Conservation (phyloP, 2,329 filamentous ascomycete species). For the Penicillium thymicola region DNA sequence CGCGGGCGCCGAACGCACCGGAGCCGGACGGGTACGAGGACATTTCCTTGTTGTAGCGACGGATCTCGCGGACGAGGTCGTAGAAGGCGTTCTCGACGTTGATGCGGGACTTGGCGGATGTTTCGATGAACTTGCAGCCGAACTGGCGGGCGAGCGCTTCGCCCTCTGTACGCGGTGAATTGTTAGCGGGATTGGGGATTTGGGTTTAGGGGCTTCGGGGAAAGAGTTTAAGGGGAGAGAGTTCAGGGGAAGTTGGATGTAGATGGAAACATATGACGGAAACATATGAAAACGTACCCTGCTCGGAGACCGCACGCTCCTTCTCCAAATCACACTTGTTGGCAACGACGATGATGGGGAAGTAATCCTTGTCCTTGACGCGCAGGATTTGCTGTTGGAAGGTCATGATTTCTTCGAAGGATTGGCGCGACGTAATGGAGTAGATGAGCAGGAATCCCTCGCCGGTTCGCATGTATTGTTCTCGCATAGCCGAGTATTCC, state of each 20-base stretch:
- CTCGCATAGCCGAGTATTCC: slow-evolving; percentile 98
- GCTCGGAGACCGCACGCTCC: slow-evolving; percentile 85
- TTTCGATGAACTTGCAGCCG: slow-evolving; percentile 98
- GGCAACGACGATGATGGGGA: slow-evolving; percentile 97
- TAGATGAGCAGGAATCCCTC: slow-evolving; percentile 98
- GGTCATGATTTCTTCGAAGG: slow-evolving; percentile 96
- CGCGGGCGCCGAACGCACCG: slow-evolving; percentile 59
- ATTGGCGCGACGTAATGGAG: slow-evolving; percentile 95
- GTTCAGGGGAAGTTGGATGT: neutral
- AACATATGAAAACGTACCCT: slow-evolving; percentile 61
- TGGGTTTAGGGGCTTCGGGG: neutral
- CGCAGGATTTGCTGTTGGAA: slow-evolving; percentile 98
- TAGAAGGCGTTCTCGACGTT: slow-evolving; percentile 99
- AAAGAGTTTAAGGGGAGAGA: neutral
- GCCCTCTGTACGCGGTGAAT: slow-evolving; percentile 63
- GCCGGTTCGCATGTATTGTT: slow-evolving; percentile 99
- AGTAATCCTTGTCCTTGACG: slow-evolving; percentile 99
- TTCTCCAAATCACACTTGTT: slow-evolving; percentile 98
- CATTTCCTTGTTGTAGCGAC: slow-evolving; percentile 98
- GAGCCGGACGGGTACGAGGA: slow-evolving; percentile 76
- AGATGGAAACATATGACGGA: neutral
- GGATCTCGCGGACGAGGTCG: slow-evolving; percentile 95
- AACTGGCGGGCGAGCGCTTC: slow-evolving; percentile 81
- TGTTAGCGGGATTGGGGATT: neutral
- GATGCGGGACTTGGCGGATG: slow-evolving; percentile 94